phyloP scores from a whole-genome alignment of 805 yeast genomes.

The Teunomyces kruisii region DNA sequence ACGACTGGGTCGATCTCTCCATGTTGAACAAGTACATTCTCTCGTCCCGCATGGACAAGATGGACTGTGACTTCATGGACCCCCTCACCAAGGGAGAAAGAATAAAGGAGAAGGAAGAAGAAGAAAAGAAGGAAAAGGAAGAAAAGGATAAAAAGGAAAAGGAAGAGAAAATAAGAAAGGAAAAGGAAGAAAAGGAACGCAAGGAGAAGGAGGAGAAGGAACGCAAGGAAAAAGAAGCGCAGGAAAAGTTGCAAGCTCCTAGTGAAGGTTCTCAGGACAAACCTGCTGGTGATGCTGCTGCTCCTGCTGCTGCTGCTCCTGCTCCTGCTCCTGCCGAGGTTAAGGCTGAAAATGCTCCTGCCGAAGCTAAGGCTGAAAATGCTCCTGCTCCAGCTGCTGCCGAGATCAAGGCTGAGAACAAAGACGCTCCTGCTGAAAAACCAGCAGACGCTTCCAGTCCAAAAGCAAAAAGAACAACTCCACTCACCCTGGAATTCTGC shows the following conservation, averaged over 20 bases:
- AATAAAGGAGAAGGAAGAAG: slow-evolving; percentile 5
- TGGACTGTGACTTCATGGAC: slow-evolving; percentile 14
- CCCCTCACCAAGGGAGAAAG: slow-evolving; percentile 15
- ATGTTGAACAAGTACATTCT: slow-evolving; percentile 26
- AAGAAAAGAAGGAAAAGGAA: slow-evolving; percentile 6
- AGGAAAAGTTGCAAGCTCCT: slow-evolving; percentile 2
- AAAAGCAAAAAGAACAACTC: slow-evolving; percentile 1
- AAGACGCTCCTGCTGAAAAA: no score
- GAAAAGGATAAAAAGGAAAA: slow-evolving; percentile 6
- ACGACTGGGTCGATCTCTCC: slow-evolving; percentile 53
- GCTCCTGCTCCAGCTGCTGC: no score
- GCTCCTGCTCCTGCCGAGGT: no score
- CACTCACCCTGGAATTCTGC: slow-evolving; percentile 17
- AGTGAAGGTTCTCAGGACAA: no score
- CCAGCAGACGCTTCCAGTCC: not conserved
- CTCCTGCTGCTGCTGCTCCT: no score
- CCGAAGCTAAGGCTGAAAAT: no score
- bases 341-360: no score
- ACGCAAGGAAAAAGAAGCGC: slow-evolving; percentile 8
- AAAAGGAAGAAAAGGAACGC: slow-evolving; percentile 9
- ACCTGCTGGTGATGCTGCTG: no score
- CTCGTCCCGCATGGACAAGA: slow-evolving; percentile 8
- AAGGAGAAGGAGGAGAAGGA: slow-evolving; percentile 10
- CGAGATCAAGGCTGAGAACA: no score
- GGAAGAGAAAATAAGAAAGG: slow-evolving; percentile 10